A percentile compares a stretch with the other conserved stretches of the same genome.
Conservation (phyloP, 2,329 filamentous ascomycete species). For the Didymosphaeria variabile region DNA sequence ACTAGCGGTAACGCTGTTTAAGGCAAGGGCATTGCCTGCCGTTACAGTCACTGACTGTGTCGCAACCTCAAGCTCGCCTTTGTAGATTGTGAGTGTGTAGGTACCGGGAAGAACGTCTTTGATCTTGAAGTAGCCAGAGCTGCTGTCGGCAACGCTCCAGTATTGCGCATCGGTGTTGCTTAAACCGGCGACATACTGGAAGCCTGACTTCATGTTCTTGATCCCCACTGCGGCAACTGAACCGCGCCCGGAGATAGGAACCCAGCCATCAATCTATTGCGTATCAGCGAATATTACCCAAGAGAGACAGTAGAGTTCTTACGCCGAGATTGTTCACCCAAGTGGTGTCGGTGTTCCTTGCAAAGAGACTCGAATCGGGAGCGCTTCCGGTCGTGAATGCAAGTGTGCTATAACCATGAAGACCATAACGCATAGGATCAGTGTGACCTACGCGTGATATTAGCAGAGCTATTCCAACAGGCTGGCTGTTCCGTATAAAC, state of each 20-base stretch:
- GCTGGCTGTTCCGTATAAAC: background rate
- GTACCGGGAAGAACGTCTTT: constrained; percentile 70
- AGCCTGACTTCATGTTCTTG: constrained; percentile 51
- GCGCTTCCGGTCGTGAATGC: constrained; percentile 50
- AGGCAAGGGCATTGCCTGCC: constrained; percentile 57
- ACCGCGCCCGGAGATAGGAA: constrained; percentile 27
- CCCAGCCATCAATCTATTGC: constrained; percentile 30
- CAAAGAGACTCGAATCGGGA: constrained; percentile 45
- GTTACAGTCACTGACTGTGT: constrained; percentile 53
- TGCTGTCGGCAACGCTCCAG: constrained; percentile 43
- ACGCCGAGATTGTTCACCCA: constrained; percentile 32
- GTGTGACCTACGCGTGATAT: constrained; percentile 39
- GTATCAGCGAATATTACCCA: background rate
- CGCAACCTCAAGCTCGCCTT: constrained; percentile 49
- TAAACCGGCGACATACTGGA: constrained; percentile 51
- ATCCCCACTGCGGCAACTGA: constrained; percentile 36
- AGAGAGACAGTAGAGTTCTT: background rate
- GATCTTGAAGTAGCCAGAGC: constrained; percentile 61
- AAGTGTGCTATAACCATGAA: constrained; percentile 52
- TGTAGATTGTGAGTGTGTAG: constrained; percentile 71
- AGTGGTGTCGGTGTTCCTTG: constrained; percentile 31
- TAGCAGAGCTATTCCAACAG: background rate
- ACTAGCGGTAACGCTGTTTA: constrained; percentile 61
- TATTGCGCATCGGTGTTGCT: constrained; percentile 50
- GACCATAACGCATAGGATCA: constrained; percentile 53